Conservation (phyloP, 257 asterid genomes). For the Petunia secreta region DNA sequence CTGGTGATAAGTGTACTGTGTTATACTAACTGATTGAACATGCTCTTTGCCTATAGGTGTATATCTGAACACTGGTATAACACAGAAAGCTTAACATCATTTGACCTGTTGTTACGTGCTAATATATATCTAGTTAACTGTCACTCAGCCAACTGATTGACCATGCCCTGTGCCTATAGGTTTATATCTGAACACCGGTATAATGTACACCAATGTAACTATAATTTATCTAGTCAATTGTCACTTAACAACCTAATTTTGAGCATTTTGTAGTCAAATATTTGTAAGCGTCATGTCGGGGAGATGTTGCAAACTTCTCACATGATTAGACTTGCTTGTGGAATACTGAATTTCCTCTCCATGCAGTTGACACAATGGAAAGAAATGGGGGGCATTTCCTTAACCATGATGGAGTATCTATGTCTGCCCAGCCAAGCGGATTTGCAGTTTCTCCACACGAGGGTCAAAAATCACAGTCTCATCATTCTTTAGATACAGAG, state of each 20-base stretch:
- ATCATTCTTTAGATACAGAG: conserved; percentile 34
- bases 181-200: neutral
- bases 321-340: conserved; percentile 24
- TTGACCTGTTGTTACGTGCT: conserved; percentile 12
- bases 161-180: neutral
- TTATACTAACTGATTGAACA: neutral
- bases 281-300: conserved; percentile 3
- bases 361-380: conserved; percentile 39
- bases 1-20: neutral
- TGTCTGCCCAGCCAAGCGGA: conserved; percentile 39
- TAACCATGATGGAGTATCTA: conserved; percentile 33
- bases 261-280: neutral
- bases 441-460: conserved; percentile 26
- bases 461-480: conserved; percentile 36
- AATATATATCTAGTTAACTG: neutral
- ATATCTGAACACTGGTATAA: neutral
- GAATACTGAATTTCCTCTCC: conserved; percentile 33
- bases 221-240: neutral
- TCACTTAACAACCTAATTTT: neutral
- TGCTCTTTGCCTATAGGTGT: conserved; percentile 1
- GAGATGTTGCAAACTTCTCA: conserved; percentile 14
- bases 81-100: conserved; percentile 19
- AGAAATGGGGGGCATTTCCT: conserved; percentile 32
- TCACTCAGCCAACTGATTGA: conserved; percentile 16
- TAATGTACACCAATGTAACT: neutral